These are phyloP conservation scores for Lipomyces sp. DNA, from an alignment of 805 yeast species.

Conservation along the genomic window DNA sequence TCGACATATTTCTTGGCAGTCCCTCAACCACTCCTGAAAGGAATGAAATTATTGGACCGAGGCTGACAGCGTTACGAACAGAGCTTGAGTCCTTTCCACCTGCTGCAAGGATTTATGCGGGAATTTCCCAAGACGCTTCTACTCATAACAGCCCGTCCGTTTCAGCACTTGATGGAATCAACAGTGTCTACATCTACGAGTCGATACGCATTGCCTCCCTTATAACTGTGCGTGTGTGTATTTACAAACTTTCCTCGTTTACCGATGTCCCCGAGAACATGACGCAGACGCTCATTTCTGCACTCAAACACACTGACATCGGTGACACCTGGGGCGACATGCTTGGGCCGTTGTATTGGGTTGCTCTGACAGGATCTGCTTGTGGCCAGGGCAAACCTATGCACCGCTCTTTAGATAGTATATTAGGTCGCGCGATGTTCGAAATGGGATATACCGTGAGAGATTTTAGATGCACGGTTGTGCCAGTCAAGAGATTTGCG, in stretches of 20 bases:
- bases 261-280: neutral
- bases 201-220: conserved; percentile 1
- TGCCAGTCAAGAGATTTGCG: neutral
- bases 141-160: neutral
- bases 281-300: neutral
- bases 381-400: conserved; percentile 1
- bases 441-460: conserved; percentile 2
- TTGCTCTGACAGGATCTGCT: conserved; percentile 1
- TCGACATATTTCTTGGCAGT: neutral
- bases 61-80: neutral
- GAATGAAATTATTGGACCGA: neutral
- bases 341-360: conserved; percentile 1
- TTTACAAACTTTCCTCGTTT: neutral
- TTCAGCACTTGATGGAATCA: neutral
- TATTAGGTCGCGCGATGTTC: neutral
- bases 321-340: neutral
- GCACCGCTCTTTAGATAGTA: neutral
- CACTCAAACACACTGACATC: neutral
- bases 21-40: neutral
- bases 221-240: neutral
- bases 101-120: neutral
- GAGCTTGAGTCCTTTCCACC: conserved; percentile 1
- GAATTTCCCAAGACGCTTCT: neutral
- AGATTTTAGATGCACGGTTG: neutral
- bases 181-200: neutral